A percentile compares a stretch with the other conserved stretches of the same genome.
phyloP scores from a whole-genome alignment of 257 asterid species.

The Fraxinus excelsior region DNA sequence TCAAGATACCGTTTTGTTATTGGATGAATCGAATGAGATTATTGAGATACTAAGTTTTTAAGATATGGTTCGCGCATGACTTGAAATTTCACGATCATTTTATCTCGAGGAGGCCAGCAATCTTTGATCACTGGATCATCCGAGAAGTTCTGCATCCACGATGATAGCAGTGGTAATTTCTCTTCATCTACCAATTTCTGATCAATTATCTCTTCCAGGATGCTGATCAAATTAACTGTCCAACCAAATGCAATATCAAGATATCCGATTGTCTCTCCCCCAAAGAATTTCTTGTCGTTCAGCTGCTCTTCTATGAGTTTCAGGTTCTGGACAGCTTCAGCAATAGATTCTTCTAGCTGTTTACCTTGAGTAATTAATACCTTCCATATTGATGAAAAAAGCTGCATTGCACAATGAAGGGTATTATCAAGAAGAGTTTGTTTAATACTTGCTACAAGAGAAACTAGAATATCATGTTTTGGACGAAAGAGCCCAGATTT shows the following conservation, averaged over 20 bases:
- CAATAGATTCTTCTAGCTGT: conserved; percentile 44
- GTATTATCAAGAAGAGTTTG: neutral
- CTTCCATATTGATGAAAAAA: conserved; percentile 42
- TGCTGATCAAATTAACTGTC: conserved; percentile 44
- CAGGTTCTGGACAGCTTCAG: conserved; percentile 35
- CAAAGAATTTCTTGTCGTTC: conserved; percentile 53
- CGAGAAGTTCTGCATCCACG: conserved; percentile 51
- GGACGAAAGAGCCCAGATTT: neutral
- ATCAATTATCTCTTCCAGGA: conserved; percentile 46
- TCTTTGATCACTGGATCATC: conserved; percentile 52
- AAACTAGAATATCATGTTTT: neutral
- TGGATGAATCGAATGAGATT: conserved; percentile 6
- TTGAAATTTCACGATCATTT: conserved; percentile 50
- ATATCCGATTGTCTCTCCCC: conserved; percentile 65
- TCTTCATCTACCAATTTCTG: conserved; percentile 43
- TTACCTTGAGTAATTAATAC: conserved; percentile 38
- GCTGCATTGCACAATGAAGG: conserved; percentile 33
- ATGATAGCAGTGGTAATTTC: conserved; percentile 46
- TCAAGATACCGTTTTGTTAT: neutral
- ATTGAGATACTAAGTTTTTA: conserved; percentile 30
- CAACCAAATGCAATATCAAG: conserved; percentile 63
- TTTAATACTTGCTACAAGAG: neutral
- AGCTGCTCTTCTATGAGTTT: conserved; percentile 49
- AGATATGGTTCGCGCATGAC: conserved; percentile 38
- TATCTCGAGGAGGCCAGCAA: conserved; percentile 63